Evolutionary conservation across 768 basidiomycete species (phyloP), one percentile per base, ranked within the genome.

Genomic region (Macrocybe gigantea): DNA sequence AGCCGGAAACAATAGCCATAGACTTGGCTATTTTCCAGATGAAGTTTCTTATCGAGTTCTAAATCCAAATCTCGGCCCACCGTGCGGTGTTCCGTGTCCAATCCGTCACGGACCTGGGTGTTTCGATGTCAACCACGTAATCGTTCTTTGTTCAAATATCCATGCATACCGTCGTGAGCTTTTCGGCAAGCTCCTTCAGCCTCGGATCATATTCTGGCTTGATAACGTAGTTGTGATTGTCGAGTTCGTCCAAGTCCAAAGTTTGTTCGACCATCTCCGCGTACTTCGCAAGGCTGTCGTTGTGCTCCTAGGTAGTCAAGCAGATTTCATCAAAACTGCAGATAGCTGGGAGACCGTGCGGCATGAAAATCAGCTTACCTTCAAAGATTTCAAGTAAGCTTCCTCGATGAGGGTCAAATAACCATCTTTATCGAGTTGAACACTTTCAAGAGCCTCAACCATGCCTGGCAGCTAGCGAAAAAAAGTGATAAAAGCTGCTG

Each of bases 231-330:
- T 86, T 88, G 64, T 97, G 92, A 10, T 77, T 76, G 31, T 88
- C 84, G 5, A 96, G 76, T 49, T 94, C 82, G 14, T 83, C 81
- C 12, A 97, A 79, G 58, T 99, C 96, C 38, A 99, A 79, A 0
- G 96, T 98, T 52, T 90, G 83, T 62, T 98, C 93, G 2, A 98
- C 94, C 89, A 98, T 94, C 51, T 93, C 89, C 2, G 78, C 73
- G 56, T 93, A 95, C 59, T 90, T 90, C 9, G 72, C 73, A 5
- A 98, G 77, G 44, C 70, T 82, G 0, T 61, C 64, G 12, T 78
- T 67, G 52, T 80, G 76, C 53, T 83, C 74, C 92, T 94, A 55
- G 22, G 22, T 22, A 22, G 22, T 22, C 22, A 22, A 22, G 22
- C 22, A 22, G 22, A 22, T 22, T 22, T 22, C 22, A 22, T 22